phyloP scores from a whole-genome alignment of 305 asterid species.

The Rubia balearica region DNA sequence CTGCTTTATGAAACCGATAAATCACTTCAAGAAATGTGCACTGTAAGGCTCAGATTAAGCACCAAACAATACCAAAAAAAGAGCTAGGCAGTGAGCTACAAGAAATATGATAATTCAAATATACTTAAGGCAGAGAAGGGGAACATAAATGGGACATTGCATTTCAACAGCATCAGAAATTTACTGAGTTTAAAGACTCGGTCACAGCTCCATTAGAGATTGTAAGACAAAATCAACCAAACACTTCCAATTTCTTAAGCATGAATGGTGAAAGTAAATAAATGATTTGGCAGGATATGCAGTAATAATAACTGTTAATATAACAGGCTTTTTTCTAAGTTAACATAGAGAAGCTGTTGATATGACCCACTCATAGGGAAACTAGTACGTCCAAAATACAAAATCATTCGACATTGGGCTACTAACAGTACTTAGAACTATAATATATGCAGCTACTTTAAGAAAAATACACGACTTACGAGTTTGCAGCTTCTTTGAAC shows the following conservation, averaged over 20 bases:
- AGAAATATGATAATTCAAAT: neutral
- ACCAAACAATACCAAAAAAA: neutral
- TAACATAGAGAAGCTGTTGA: neutral
- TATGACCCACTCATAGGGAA: neutral
- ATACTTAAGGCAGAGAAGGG: neutral
- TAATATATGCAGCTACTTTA: neutral
- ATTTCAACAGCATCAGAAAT: neutral
- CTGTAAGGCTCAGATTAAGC: neutral
- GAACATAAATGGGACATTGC: neutral
- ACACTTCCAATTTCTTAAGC: too few relatives aligned
- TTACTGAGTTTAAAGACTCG: neutral
- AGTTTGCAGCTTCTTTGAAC: constrained; percentile 94
- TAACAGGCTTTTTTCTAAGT: neutral
- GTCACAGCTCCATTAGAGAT: neutral
- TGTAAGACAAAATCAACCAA: too few relatives aligned
- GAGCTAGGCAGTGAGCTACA: neutral
- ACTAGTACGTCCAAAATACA: neutral
- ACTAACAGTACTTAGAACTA: neutral
- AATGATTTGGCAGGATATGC: too few relatives aligned
- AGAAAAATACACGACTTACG: constrained; percentile 38
- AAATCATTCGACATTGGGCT: too few relatives aligned
- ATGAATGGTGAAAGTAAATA: neutral
- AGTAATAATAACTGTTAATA: neutral
- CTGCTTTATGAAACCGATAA: neutral
- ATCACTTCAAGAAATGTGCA: neutral